A percentile compares a stretch with the other conserved stretches of the same genome.
These are phyloP conservation scores for Pythium rhizo-oryzae DNA, from an alignment of 352 stramenopile genomes.

Conservation along the genomic window DNA sequence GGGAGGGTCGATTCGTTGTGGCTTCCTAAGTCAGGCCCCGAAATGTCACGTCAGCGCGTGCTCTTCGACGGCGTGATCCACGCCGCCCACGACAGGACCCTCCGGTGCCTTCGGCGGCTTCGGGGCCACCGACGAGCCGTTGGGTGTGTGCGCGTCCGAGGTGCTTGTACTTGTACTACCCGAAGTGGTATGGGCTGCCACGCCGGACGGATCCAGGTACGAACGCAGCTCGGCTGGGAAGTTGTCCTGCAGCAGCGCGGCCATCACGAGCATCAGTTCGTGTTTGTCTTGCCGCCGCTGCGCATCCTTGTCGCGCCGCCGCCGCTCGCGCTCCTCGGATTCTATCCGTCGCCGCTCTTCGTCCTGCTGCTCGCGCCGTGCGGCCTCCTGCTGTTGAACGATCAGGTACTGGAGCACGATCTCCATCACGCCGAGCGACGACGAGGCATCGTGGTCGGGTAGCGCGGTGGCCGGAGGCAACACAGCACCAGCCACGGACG, in stretches of 20 bases:
- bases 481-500: background rate
- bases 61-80: too few species aligned
- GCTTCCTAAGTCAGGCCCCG: too few species aligned
- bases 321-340: slow-evolving; percentile 30
- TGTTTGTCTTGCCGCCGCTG: slow-evolving; percentile 41
- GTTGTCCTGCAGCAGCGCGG: slow-evolving; percentile 41
- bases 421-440: slow-evolving; percentile 45
- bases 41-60: too few species aligned
- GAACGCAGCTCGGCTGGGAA: slow-evolving; percentile 48
- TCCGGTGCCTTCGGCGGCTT: too few species aligned
- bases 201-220: slow-evolving; percentile 30
- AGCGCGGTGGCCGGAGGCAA: background rate
- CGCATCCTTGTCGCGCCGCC: slow-evolving; percentile 38
- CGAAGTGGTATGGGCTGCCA: background rate
- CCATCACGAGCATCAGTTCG: slow-evolving; percentile 63
- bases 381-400: slow-evolving; percentile 49
- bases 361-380: slow-evolving; percentile 37
- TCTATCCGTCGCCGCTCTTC: slow-evolving; percentile 38
- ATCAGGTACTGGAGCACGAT: slow-evolving; percentile 57
- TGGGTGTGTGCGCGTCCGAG: background rate
- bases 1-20: too few species aligned
- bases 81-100: too few species aligned
- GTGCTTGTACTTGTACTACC: background rate
- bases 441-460: background rate
- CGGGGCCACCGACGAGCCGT: background rate